A percentile compares a stretch with the other conserved stretches of the same genome.
These are phyloP conservation scores for Rubroboletus pulcherrimus DNA, from an alignment of 768 basidiomycete species.

Conservation along the genomic window DNA sequence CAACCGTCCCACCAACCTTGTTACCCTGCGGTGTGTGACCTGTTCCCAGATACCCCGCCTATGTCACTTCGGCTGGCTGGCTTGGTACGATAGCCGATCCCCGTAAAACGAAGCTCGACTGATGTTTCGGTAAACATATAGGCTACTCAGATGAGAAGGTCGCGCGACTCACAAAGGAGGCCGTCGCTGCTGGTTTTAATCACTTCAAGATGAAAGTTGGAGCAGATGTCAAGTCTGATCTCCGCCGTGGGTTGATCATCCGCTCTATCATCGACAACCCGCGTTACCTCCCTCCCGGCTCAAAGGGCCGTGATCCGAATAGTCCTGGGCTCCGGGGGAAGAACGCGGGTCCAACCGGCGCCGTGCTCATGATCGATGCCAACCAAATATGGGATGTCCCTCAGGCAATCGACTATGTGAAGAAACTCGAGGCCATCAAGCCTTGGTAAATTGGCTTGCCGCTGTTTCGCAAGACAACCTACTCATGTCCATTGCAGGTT, in stretches of 20 bases:
- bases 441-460: constrained; percentile 60
- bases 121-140: constrained; percentile 19
- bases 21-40: not conserved
- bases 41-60: constrained; percentile 75
- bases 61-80: constrained; percentile 93
- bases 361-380: constrained; percentile 95
- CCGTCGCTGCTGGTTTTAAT: constrained; percentile 85
- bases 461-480: not conserved
- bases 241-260: constrained; percentile 84
- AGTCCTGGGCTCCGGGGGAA: constrained; percentile 70
- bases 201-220: constrained; percentile 99
- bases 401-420: constrained; percentile 90
- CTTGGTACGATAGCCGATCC: constrained; percentile 45
- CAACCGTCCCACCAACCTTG: not conserved
- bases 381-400: constrained; percentile 97
- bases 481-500: constrained; percentile 50
- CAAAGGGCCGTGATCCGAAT: constrained; percentile 55
- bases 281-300: constrained; percentile 63
- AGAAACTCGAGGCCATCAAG: constrained; percentile 69
- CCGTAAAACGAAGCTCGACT: not conserved
- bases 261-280: constrained; percentile 95
- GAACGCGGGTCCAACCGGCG: constrained; percentile 92
- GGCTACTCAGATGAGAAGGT: constrained; percentile 95
- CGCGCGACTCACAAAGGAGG: constrained; percentile 78
- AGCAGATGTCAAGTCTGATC: constrained; percentile 72